A percentile compares a stretch with the other conserved stretches of the same genome.
These are phyloP conservation scores for Gossypium ekmanianum DNA, from an alignment of 345 rosid genomes.

Conservation along the genomic window DNA sequence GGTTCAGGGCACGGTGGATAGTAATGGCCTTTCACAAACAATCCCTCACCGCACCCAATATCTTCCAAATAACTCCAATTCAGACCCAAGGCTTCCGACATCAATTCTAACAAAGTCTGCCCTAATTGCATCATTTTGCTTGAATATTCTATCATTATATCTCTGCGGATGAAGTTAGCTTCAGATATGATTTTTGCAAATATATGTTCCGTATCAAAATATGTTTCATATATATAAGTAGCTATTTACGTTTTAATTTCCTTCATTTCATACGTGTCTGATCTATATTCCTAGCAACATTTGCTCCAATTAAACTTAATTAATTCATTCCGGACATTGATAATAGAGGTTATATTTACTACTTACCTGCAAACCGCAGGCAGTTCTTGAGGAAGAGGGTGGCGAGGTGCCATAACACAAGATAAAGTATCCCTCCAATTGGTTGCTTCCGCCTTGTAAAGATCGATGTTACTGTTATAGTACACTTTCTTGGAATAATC, in stretches of 20 bases:
- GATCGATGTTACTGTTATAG: conserved; percentile 30
- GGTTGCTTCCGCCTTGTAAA: conserved; percentile 23
- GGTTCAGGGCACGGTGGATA: conserved; percentile 41
- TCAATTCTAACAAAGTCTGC: conserved; percentile 12
- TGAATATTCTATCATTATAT: neutral
- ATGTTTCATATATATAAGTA: no score
- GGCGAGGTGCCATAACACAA: conserved; percentile 24
- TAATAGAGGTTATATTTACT: neutral
- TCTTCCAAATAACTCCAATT: conserved; percentile 15
- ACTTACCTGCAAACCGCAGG: conserved; percentile 1
- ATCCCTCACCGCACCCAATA: conserved; percentile 23
- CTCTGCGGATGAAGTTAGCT: neutral
- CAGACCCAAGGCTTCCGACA: conserved; percentile 37
- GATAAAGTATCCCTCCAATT: conserved; percentile 40
- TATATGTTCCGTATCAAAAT: no score
- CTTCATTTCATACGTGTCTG: no score
- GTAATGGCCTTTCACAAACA: conserved; percentile 27
- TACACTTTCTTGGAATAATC: conserved; percentile 13
- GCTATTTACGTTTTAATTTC: no score
- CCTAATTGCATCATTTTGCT: neutral
- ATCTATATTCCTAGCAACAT: no score
- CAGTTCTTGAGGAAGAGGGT: neutral
- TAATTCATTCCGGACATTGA: no score
- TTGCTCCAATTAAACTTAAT: neutral
- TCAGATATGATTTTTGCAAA: no score